Evolutionary conservation across 768 basidiomycete species (phyloP), one percentile per base, ranked within the genome.

Genomic region (Auricularia heimuer): DNA sequence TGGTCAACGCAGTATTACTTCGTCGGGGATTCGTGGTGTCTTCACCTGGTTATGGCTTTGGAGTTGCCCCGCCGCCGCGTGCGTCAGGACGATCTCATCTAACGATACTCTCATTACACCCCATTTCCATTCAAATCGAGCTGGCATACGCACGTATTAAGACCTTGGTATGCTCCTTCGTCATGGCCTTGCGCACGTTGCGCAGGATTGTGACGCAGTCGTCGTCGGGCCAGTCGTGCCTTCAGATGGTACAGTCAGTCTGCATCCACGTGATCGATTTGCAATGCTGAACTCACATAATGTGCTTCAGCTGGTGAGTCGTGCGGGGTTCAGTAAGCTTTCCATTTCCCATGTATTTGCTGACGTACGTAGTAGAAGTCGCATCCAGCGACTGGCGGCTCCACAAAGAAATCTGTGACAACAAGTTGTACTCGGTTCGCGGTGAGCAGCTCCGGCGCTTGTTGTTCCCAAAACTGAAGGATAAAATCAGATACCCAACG

Each of bases 281-380:
- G 61, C 18, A n/a, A 54, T 18, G 18, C n/a, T 29, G 54, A 10
- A 29, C 18, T 54, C 54, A 54, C n/a, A 54, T 8, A 54, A 29
- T 18, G 3, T 54, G n/a, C 18, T n/a, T n/a, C 1, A n/a, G 54
- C 54, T 54, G 1, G 54, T 7, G n/a, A n/a, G 54, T n/a, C n/a
- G 29, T 8, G 18, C 18, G 54, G 11, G 54, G 11, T 54, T 18
- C 2, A 29, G 29, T 29, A 3, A 54, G n/a, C 54, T 10, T 54
- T 18, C 10, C 18, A 18, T 18, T 11, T 1, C n/a, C n/a, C n/a
- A 6, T 12, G 18, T 36, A 29, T 18, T 3, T n/a, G 36, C 10
- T 45, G 10, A 72, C 76, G 68, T 68, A 80, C 80, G 68, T 77
- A 79, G 69, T 81, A 80, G 16, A 78, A 68, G 62, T 79, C 74